These are phyloP conservation scores for Eutrema salsugineum DNA, from an alignment of 441 rosid genomes.

Conservation along the genomic window DNA sequence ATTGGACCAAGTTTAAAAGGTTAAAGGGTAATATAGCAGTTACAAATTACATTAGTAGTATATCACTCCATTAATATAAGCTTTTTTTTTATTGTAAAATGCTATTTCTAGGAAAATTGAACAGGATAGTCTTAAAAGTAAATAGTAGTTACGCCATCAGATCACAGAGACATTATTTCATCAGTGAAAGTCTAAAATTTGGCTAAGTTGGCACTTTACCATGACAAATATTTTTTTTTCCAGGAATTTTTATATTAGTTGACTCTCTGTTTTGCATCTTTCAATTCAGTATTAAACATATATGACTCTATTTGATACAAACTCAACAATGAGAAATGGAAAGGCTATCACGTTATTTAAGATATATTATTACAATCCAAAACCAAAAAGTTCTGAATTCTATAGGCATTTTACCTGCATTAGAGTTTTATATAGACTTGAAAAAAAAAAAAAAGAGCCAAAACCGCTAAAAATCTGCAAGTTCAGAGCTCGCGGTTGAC, in stretches of 20 bases:
- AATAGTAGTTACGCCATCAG: too few species aligned
- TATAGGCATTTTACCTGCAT: neutral
- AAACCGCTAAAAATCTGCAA: neutral
- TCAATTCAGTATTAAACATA: neutral
- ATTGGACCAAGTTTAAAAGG: neutral
- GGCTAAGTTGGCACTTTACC: slow-evolving; percentile 30
- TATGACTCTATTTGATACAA: neutral
- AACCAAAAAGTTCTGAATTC: slow-evolving; percentile 7
- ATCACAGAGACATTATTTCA: too few species aligned
- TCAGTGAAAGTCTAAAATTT: too few species aligned
- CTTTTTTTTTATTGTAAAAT: neutral
- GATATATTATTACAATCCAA: slow-evolving; percentile 26
- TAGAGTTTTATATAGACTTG: slow-evolving; percentile 3
- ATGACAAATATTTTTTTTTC: neutral
- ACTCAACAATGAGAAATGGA: neutral
- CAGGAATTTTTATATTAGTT: neutral
- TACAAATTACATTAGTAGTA: neutral
- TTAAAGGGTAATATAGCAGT: slow-evolving; percentile 6
- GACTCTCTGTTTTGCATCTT: neutral
- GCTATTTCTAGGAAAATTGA: neutral
- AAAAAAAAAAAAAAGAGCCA: neutral
- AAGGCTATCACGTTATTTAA: slow-evolving; percentile 4
- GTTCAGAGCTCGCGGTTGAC: slow-evolving; percentile 6
- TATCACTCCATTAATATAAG: neutral
- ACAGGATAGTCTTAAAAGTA: too few species aligned